Conservation (phyloP, 1,284 basidiomycete species). For the Lignosus rhinocerotis region DNA sequence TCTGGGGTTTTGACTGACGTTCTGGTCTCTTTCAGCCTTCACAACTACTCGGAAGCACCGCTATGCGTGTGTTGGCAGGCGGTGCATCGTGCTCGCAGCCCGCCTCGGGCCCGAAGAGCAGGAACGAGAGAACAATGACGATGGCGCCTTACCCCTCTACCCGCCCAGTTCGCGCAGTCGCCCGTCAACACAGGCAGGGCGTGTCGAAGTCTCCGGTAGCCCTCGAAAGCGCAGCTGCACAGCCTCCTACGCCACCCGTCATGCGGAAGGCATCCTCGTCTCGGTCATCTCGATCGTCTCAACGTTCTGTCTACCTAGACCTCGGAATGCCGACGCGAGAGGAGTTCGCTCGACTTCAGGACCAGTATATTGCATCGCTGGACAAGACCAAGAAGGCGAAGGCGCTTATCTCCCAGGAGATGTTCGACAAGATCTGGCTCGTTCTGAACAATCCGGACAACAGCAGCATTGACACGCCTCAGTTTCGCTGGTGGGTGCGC, state of each 20-base stretch:
- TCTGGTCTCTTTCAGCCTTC: neutral
- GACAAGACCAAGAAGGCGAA: constrained; percentile 61
- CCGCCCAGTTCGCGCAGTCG: neutral
- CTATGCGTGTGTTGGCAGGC: too few relatives aligned
- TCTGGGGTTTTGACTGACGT: neutral
- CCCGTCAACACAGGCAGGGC: neutral
- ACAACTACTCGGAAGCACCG: too few relatives aligned
- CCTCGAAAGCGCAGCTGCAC: neutral
- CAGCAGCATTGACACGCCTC: constrained; percentile 26
- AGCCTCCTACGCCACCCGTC: neutral
- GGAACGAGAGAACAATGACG: neutral
- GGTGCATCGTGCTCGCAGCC: neutral
- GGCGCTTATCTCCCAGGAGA: constrained; percentile 65
- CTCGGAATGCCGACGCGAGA: constrained; percentile 33
- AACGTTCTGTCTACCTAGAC: constrained; percentile 1
- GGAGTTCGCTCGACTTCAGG: constrained; percentile 56
- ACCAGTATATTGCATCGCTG: constrained; percentile 55
- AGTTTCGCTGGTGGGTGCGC: constrained; percentile 78
- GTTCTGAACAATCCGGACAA: constrained; percentile 44
- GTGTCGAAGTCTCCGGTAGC: neutral
- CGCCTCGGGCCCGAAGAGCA: too few relatives aligned
- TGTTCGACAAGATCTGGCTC: constrained; percentile 71
- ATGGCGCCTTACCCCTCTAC: neutral
- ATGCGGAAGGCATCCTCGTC: neutral
- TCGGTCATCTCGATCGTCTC: neutral